phyloP scores from a whole-genome alignment of 2,329 filamentous ascomycete species.

The Hansfordia pulvinata region DNA sequence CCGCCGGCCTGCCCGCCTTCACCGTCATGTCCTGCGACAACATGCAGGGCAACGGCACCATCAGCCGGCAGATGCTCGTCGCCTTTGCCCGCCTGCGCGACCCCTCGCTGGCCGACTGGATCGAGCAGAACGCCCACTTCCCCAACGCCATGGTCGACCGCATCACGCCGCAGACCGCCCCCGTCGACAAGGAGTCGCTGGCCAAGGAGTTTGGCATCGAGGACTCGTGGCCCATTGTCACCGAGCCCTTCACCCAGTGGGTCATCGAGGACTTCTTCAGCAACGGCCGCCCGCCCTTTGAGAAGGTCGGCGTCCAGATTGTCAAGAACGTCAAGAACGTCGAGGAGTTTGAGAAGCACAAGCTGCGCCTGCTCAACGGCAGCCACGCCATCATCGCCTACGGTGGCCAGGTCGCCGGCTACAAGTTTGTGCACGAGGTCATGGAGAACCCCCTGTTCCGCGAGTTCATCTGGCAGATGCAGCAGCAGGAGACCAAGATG shows the following conservation, averaged over 20 bases:
- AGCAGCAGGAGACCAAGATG: slow-evolving; percentile 40
- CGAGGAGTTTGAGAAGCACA: slow-evolving; percentile 42
- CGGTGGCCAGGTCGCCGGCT: slow-evolving; percentile 34
- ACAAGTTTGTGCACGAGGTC: slow-evolving; percentile 39
- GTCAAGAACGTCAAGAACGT: slow-evolving; percentile 35
- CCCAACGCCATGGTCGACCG: slow-evolving; percentile 43
- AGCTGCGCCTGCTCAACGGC: slow-evolving; percentile 39
- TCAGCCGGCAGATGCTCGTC: slow-evolving; percentile 35
- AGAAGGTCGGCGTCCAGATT: slow-evolving; percentile 37
- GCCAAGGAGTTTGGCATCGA: slow-evolving; percentile 29
- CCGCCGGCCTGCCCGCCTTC: slow-evolving; percentile 33
- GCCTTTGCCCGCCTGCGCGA: slow-evolving; percentile 33
- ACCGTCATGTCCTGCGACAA: slow-evolving; percentile 42
- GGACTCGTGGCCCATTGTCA: slow-evolving; percentile 38
- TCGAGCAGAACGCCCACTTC: slow-evolving; percentile 30
- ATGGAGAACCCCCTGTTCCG: slow-evolving; percentile 31
- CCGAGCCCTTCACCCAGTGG: slow-evolving; percentile 43
- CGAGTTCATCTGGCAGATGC: slow-evolving; percentile 37
- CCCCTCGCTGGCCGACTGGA: slow-evolving; percentile 34
- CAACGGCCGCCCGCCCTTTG: slow-evolving; percentile 35
- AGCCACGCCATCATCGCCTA: slow-evolving; percentile 38
- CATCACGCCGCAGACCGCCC: slow-evolving; percentile 35
- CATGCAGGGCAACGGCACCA: slow-evolving; percentile 42
- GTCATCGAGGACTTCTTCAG: slow-evolving; percentile 38
- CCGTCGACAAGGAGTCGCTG: slow-evolving; percentile 28